Conservation (phyloP, 176 grass and related monocot genomes). For the Themeda triandra region DNA sequence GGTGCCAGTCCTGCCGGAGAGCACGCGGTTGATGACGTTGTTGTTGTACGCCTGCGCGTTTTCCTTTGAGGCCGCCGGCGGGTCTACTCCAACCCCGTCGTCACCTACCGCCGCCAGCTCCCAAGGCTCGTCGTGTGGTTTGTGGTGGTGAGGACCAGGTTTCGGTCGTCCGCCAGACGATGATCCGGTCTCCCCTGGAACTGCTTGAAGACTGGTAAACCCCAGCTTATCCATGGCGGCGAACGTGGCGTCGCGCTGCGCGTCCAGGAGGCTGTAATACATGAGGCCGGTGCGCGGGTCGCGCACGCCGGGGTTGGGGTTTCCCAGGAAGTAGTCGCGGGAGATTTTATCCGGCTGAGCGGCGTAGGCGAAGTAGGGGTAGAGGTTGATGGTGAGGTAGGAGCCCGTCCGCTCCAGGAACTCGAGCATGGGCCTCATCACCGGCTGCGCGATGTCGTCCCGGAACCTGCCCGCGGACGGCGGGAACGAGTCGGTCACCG, state of each 20-base stretch:
- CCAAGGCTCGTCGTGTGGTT: too few species aligned
- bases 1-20: constrained; percentile 38
- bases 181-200: too few species aligned
- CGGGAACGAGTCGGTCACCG: constrained; percentile 40
- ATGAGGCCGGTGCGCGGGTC: constrained; percentile 9
- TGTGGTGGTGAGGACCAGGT: too few species aligned
- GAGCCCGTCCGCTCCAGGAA: constrained; percentile 46
- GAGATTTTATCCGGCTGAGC: constrained; percentile 12
- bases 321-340: constrained; percentile 43
- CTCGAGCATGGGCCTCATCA: constrained; percentile 58
- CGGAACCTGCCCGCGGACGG: constrained; percentile 34
- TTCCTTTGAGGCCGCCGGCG: neutral
- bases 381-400: constrained; percentile 44
- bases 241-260: constrained; percentile 51
- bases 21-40: constrained; percentile 48
- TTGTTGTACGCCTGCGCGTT: constrained; percentile 51
- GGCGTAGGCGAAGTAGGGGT: constrained; percentile 50
- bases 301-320: constrained; percentile 21
- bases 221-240: constrained; percentile 6
- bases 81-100: too few species aligned
- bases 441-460: constrained; percentile 31
- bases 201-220: too few species aligned
- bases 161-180: too few species aligned
- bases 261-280: constrained; percentile 61
- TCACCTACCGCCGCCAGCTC: too few species aligned